Base-by-base conservation (phyloP, 306 rosid genomes). In the Fragaria nilgerrensis region DNA sequence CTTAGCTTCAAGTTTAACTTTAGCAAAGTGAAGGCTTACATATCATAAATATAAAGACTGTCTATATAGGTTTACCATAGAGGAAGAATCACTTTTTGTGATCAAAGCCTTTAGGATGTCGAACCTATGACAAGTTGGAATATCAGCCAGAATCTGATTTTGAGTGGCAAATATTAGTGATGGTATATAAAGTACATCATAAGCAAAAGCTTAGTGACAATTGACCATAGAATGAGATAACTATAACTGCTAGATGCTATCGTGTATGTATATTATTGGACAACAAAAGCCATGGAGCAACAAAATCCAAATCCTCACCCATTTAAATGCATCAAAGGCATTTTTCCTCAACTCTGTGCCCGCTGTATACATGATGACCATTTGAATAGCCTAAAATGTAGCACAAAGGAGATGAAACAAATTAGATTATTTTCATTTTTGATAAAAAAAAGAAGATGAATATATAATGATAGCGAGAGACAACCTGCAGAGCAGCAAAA, bases 401-500 rank as follows among this genome's bases (percentile, higher is more conserved):
- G 68, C 44, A 78, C 63, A 82, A 73, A 36, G 73, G 66, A 75
- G 47, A 71, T 22, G 27, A 69, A 52, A 68, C 22, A 73, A 36
- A 73, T 73, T 7, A 77, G 72, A 80, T 25, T 73, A 17, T 67
- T 39, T 53, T 49, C 72, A 59, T 12, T 56, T 22, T 52, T 12
- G 23, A 53, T 71, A 80, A 77, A 39, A 7, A 77, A 44, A 7
- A 68, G 75, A 32, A 19, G 25, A 64, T 59, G 55, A 19, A 3
- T 15, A 22, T 27, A 9, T 29, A 9, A 43, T 19, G 68, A 78
- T 19, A 70, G 74, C 63, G 70, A 73, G 23, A 14, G 75, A 72
- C 66, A 83, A 95, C 99, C 96, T 95, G 97, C 83, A 95, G 84
- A 76, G 93, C 84, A 7, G 90, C 81, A 79, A 86, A 90, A 80